Evolutionary conservation across 1,284 basidiomycete species (phyloP), one percentile per base, ranked within the genome.

Genomic region (Phylloporus sp.): DNA sequence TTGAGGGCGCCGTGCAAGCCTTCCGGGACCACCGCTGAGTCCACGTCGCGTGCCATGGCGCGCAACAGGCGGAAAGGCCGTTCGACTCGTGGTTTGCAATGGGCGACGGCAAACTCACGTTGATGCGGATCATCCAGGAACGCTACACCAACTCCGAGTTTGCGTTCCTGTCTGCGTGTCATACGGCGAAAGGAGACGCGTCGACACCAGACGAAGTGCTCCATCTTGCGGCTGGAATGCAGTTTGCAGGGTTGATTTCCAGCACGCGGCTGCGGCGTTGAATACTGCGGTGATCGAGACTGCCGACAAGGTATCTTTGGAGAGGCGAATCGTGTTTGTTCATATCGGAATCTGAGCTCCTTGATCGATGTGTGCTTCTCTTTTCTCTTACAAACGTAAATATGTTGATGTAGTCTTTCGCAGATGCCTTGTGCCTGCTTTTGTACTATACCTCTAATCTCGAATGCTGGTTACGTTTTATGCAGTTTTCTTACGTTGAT

Each of bases 131-230:
- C 53, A 60, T 66, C 39, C 62, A 56, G 45, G 62, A 64, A 17
- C 58, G 62, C 17, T 60, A 64, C 27, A 32, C 43, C 2, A 37
- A 23, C 2, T 64, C 70, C 10, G 62, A 69, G 39, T 60, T 63
- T 5, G 60, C 45, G 4, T 43, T 43, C 43, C 15, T 43, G 19
- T 43, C 43, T 43, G 43, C 43, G 19, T 43, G 43, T 8, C 43
- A 43, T 19, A 43, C 43, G 43, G 43, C 43, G 19, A 19, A 20
- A 19, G 43, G 43, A 4, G 43, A 43, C 19, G 43, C 17, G 19
- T 43, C 43, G 43, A 43, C 43, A 7, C 43, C 43, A 19, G 43
- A 43, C 19, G 43, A 43, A 17, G 43, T 43, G 19, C 43, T 43
- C 43, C 43, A 43, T 20, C 43, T 43, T 17, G 43, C 43, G 19